Evolutionary conservation across 2,329 filamentous ascomycete species (phyloP).

Genomic region (Tolypocladium inflatum): DNA sequence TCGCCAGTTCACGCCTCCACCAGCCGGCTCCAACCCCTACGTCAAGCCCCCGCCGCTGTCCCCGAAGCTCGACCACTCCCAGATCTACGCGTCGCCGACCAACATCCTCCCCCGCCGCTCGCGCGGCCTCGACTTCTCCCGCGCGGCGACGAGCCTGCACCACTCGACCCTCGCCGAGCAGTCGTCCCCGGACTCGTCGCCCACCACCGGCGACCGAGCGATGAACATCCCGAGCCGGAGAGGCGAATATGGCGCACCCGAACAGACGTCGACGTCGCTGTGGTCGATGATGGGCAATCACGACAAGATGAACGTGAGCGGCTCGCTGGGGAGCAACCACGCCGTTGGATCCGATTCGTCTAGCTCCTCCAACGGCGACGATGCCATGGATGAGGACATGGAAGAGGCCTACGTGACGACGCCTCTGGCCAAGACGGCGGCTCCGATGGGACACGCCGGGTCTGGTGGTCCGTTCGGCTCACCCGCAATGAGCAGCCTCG

Average conservation of each 20-base stretch:
- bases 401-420: constrained; percentile 77
- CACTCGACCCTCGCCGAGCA: constrained; percentile 88
- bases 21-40: constrained; percentile 22
- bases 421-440: constrained; percentile 60
- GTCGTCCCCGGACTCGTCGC: constrained; percentile 83
- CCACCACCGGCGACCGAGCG: constrained; percentile 61
- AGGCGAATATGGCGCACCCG: constrained; percentile 37
- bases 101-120: constrained; percentile 85
- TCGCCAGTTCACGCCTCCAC: constrained; percentile 26
- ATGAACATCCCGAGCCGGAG: constrained; percentile 52
- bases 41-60: constrained; percentile 62
- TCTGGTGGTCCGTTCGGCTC: constrained; percentile 55
- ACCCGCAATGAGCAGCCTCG: constrained; percentile 63
- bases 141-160: constrained; percentile 87
- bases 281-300: constrained; percentile 64
- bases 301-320: constrained; percentile 65
- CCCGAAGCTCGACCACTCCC: constrained; percentile 75
- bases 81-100: constrained; percentile 77
- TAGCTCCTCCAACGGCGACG: constrained; percentile 61
- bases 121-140: constrained; percentile 83
- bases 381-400: constrained; percentile 62
- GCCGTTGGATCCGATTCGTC: constrained; percentile 68
- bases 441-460: constrained; percentile 36
- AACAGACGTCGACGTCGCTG: constrained; percentile 60
- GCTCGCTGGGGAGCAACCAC: constrained; percentile 68